A percentile compares a stretch with the other conserved stretches of the same genome.
These are phyloP conservation scores for Coccomyxa sp. DNA, from an alignment of 139 green algal genomes.

Conservation along the genomic window DNA sequence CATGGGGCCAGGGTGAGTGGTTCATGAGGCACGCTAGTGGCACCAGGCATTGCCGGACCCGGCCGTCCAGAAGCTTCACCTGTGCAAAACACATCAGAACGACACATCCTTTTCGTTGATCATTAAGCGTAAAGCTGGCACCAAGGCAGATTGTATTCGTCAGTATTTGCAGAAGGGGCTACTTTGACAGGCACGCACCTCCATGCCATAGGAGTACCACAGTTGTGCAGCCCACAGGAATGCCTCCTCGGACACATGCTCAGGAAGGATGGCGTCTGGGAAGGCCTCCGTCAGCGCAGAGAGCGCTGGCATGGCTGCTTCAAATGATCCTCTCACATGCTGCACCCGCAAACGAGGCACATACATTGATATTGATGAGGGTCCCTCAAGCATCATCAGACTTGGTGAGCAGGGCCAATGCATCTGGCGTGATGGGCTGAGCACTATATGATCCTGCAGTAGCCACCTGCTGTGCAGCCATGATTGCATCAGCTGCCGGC, in stretches of 20 bases:
- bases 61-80: constrained; percentile 8
- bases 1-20: constrained; percentile 51
- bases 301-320: constrained; percentile 23
- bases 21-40: constrained; percentile 57
- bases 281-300: constrained; percentile 39
- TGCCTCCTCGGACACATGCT: constrained; percentile 31
- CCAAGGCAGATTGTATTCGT: neutral
- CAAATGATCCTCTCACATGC: constrained; percentile 41
- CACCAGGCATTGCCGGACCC: constrained; percentile 34
- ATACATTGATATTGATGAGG: no score
- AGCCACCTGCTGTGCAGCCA: constrained; percentile 19
- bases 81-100: neutral
- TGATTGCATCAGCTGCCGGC: constrained; percentile 14
- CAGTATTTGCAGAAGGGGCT: neutral
- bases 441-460: neutral
- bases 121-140: neutral
- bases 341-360: constrained; percentile 12
- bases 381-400: neutral
- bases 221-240: constrained; percentile 63
- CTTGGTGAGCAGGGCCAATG: neutral
- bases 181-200: constrained; percentile 24
- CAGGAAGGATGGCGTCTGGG: constrained; percentile 31
- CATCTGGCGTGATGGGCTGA: neutral
- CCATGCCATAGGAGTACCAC: constrained; percentile 69
- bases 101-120: neutral